These are phyloP conservation scores for Hypoxylon lenormandii DNA, from an alignment of 495 filamentous ascomycete genomes.

Conservation along the genomic window DNA sequence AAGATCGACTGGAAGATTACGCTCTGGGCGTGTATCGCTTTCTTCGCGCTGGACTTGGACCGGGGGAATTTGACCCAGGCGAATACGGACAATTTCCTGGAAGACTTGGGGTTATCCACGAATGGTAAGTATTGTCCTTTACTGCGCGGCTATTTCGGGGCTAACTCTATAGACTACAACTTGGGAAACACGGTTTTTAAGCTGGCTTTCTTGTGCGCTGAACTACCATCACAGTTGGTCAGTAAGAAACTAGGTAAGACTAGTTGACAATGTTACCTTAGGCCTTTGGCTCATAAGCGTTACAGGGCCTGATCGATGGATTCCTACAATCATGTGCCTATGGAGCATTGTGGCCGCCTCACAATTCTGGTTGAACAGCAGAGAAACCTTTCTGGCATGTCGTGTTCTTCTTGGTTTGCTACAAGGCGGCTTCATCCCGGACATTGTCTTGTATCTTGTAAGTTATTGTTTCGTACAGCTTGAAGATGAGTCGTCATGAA, in stretches of 20 bases:
- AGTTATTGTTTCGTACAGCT: slow-evolving; percentile 56
- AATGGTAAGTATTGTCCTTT: slow-evolving; percentile 54
- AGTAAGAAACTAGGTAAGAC: slow-evolving; percentile 77
- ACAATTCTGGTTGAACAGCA: slow-evolving; percentile 72
- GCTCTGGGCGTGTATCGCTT: slow-evolving; percentile 42
- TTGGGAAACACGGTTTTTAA: slow-evolving; percentile 78
- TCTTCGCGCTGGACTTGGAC: slow-evolving; percentile 41
- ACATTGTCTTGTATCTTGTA: slow-evolving; percentile 68
- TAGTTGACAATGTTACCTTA: slow-evolving; percentile 76
- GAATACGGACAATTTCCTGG: slow-evolving; percentile 71
- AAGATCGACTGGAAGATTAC: slow-evolving; percentile 50
- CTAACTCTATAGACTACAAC: slow-evolving; percentile 68
- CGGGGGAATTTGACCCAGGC: slow-evolving; percentile 43
- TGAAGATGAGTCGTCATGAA: background rate
- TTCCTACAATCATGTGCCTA: slow-evolving; percentile 79
- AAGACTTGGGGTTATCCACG: slow-evolving; percentile 66
- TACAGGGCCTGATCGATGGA: slow-evolving; percentile 79
- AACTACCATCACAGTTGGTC: slow-evolving; percentile 79
- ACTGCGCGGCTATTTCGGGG: background rate
- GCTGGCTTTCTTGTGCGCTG: slow-evolving; percentile 72
- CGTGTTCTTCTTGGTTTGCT: slow-evolving; percentile 75
- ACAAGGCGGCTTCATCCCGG: slow-evolving; percentile 71
- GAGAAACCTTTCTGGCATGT: slow-evolving; percentile 68
- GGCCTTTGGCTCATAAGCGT: background rate
- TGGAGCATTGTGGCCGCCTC: slow-evolving; percentile 79